Evolutionary conservation across 2,329 filamentous ascomycete genomes (phyloP), one percentile per base, ranked within the genome.

Genomic region (Fusarium ramigenum): DNA sequence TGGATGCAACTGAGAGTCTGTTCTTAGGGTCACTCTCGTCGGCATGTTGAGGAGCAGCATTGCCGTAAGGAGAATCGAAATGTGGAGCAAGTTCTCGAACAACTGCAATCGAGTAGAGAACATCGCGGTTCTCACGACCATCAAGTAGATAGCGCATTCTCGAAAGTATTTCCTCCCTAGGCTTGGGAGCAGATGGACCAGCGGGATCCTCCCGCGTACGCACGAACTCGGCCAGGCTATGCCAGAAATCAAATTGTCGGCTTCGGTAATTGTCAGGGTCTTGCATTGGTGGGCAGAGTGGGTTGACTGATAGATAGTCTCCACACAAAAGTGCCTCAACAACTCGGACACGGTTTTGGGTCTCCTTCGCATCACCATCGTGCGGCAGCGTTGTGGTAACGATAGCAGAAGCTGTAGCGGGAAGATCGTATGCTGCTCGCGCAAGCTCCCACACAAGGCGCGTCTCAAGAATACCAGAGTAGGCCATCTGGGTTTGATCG

Each of bases 91-190:
- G 86, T 70, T 95, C 90, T 32, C 94, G 91, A 21, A 93, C 91
- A 62, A 97, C 90, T 14, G 93, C 93, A 73, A 97, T 92, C 0
- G 93, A 96, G 82, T 97, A 97, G 63, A 98, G 89, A 23, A 97
- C 92, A 80, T 98, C 95, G 60, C 95, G 91, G 78, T 96, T 96
- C 83, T 98, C 95, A 30, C 92, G 89, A 53, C 92, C 92, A 75
- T 94, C 93, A 18, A 97, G 87, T 28, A 96, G 86, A 63, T 87
- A 87, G 37, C 94, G 91, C 81, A 94, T 89, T 58, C 87, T 87
- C 9, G 82, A 82, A 36, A 97, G 84, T 4, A 90, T 88, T 32
- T 90, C 87, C 60, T 95, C 92, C 40, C 94, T 89, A 60, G 85
- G 75, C 87, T 89, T 65, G 83, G 84, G 65, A 78, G 79, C 73